Base-by-base conservation (phyloP, 2,329 filamentous ascomycete species). In the Fusarium buharicum region DNA sequence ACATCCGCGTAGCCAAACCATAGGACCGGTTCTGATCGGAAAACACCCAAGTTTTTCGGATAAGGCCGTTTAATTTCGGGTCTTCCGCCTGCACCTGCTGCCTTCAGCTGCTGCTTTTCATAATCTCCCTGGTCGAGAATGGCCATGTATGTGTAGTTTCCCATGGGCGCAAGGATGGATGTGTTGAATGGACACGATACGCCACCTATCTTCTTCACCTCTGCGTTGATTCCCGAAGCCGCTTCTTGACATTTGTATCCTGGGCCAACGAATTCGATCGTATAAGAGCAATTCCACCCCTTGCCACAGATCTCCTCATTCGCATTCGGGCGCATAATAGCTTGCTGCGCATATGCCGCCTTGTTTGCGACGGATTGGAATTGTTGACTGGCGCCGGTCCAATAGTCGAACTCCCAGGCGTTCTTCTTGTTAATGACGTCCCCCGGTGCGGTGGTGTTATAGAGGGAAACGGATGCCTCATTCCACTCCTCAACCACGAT, bases 1-100 rank as follows among this genome's bases (percentile, higher is more conserved):
- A 70, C 68, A 9, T 61, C 57, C 31, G 64, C 57, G 33, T 67
- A 70, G 34, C 68, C 68, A 44, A 70, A 58, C 68, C 68, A 70
- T 3, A 70, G 27, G 16, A 70, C 52, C 6, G 68, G 68, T 16
- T 70, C 68, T 4, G 64, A 67, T 14, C 63, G 55, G 30, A 70
- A 69, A 12, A 47, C 64, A 2, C 62, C 68, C 10, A 70, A 34
- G 17, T 68, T 66, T 9, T 45, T 56, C 2, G 68, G 68, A 50
- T 61, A 70, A 4, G 68, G 68, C 0, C 41, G 52, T 7, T 47
- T 39, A 31, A 43, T 40, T 13, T 53, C 55, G 0, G 68, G 68
- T 33, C 40, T 46, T 14, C 68, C 68, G 1, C 45, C 64, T 6
- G 10, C 1, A 4, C 43, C 57, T 2, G 49, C 24, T 8, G 47